Percentiles rank a stretch among this genome's conserved stretches.
Conservation (phyloP, 2,329 filamentous ascomycete species). For the Rhynchosporium agropyri region DNA sequence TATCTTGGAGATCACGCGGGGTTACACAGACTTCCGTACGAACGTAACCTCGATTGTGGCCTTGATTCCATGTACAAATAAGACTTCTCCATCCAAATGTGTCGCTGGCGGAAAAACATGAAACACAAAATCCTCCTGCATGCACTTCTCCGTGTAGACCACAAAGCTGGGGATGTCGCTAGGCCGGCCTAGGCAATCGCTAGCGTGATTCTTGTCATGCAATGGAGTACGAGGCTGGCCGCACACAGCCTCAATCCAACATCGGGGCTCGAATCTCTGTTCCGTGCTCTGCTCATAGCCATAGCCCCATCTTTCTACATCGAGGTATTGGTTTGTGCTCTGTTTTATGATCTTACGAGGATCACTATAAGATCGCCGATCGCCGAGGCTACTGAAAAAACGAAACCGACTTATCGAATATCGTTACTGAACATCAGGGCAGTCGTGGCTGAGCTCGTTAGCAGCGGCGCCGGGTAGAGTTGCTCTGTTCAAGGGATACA, state of each 20-base stretch:
- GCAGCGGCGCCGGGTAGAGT: slow-evolving; percentile 32
- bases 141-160: slow-evolving; percentile 1
- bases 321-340: not conserved
- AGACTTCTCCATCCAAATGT: not conserved
- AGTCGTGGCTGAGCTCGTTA: slow-evolving; percentile 13
- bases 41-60: not conserved
- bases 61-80: not conserved
- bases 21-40: not conserved
- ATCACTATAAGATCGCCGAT: not conserved
- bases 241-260: slow-evolving; percentile 3
- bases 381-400: not conserved
- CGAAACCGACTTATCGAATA: not conserved
- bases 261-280: not conserved
- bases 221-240: slow-evolving; percentile 1
- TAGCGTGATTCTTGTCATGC: not conserved
- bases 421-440: not conserved
- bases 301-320: slow-evolving; percentile 3
- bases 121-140: slow-evolving; percentile 11
- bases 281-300: not conserved
- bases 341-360: slow-evolving; percentile 9
- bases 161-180: slow-evolving; percentile 2
- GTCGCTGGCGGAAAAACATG: slow-evolving; percentile 3
- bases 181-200: not conserved
- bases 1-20: not conserved
- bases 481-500: slow-evolving; percentile 36